Base-by-base conservation (phyloP, 1,139 yeast species). In the Lodderomyces theae region DNA sequence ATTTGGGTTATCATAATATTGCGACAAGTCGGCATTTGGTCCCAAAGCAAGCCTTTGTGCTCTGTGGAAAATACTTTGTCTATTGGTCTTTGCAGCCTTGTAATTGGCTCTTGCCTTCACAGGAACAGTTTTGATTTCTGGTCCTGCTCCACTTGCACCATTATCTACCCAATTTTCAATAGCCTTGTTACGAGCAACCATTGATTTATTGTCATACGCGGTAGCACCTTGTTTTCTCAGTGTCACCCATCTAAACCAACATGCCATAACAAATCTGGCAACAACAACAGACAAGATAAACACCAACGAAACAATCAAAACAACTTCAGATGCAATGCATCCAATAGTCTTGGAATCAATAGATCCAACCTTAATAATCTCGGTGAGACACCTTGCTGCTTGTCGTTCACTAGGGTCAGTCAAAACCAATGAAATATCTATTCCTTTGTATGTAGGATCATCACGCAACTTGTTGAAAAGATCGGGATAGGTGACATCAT, bases 321-420 rank as follows among this genome's bases (percentile, higher is more conserved):
- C 96, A 37, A 89, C 81, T 47, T 79, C 72, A 1, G 97, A 87
- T 0, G 97, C 96, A 61, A 92, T 82, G 64, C 98, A 92, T n/a
- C 98, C 98, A 55, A 92, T 80, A 10, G 96, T 81, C 42, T 87
- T 89, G 1, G 94, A 80, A 58, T 92, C 97, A 42, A 92, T 79
- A 36, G 79, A 81, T 18, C 98, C 98, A 17, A 90, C 95, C 63
- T 84, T 87, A 42, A 86, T 72, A 43, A 87, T 85, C 61, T 92
- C 97, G n/a, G 85, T 71, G 41, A 92, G 69, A 63, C 98, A 92
- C 54, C 82, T 78, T 12, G 94, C 94, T 7, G 82, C 79, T 52
- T 77, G 75, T 45, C 89, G 77, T 51, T 86, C 89, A 18, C 68
- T 67, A 15, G 86, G 75, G 43, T 79, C 80, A 4, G 95, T 77